Conservation (phyloP, 805 yeast species). For the Scheffersomyces spartinae region DNA sequence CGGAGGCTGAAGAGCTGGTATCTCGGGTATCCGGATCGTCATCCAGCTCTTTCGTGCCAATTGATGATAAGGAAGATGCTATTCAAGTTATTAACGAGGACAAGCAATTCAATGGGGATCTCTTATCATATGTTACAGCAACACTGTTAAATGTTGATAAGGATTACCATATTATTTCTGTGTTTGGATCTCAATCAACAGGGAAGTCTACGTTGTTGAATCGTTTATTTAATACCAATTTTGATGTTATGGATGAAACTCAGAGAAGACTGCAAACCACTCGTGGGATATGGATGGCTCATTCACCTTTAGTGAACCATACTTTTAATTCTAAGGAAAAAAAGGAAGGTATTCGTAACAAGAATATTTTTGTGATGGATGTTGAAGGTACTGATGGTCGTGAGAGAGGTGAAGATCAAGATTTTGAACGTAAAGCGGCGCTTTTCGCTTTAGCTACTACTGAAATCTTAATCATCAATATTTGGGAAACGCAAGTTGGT, state of each 20-base stretch:
- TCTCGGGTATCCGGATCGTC: too few species aligned
- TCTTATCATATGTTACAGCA: conserved; percentile 17
- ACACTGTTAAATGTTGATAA: conserved; percentile 47
- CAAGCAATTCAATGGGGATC: conserved; percentile 36
- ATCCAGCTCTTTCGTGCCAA: conserved; percentile 29
- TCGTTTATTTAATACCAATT: conserved; percentile 71
- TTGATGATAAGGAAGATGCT: conserved; percentile 27
- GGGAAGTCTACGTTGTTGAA: conserved; percentile 92
- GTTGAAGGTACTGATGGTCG: conserved; percentile 99
- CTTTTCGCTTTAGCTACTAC: conserved; percentile 87
- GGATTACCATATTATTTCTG: conserved; percentile 83
- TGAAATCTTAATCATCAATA: conserved; percentile 80
- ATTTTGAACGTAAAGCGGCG: conserved; percentile 94
- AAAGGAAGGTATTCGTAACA: too few species aligned
- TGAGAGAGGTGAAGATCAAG: conserved; percentile 97
- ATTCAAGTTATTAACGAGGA: conserved; percentile 54
- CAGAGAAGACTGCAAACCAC: conserved; percentile 80
- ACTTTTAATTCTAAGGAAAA: conserved; percentile 1
- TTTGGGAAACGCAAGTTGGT: conserved; percentile 97
- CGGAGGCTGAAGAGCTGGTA: too few species aligned
- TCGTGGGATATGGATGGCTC: conserved; percentile 36
- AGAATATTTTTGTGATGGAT: conserved; percentile 75
- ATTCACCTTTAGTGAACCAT: conserved; percentile 17
- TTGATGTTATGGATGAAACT: conserved; percentile 87
- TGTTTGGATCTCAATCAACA: conserved; percentile 94